Evolutionary conservation across 2,329 filamentous ascomycete species (phyloP), one percentile per base, ranked within the genome.

Genomic region (Hymenoscyphus fraxineus): DNA sequence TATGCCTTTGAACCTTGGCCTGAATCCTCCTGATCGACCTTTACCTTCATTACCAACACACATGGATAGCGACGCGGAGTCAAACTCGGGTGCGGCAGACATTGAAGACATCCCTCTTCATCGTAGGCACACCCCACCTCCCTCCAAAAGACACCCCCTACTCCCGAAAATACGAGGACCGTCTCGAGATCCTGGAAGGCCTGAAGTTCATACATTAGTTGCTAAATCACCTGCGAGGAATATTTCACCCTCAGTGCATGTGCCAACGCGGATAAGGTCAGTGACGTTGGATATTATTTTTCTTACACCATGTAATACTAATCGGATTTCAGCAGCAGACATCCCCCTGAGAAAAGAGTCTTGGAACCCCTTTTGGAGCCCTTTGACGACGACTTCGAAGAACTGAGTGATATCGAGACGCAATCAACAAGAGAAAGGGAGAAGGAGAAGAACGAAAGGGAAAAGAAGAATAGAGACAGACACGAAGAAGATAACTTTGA

Each of bases 21-120:
- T 65, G 19, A 62, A 58, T 41, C 56, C 56, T 32, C 44, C 59
- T 51, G 60, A 65, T 41, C 61, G 64, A 41, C 65, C 63, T n/a
- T 65, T 67, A 38, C 65, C 69, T 3, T 65, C 69, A 10, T 65
- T 71, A 31, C 65, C 64, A 6, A 41, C 59, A 41, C 59, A 59
- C 31, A 62, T 59, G 63, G 60, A 65, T 39, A 66, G 55, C 55
- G 64, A 69, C n/a, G 60, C 65, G 40, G 66, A 68, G 56, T 67
- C 64, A 1, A 67, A 65, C 15, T 64, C 60, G 38, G 59, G 62
- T 32, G 67, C 67, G 10, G 71, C 69, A n/a, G 70, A 71, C 62
- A 63, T 71, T 22, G 64, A 40, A 51, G 68, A 73, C 57, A 71
- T 71, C 39, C 70, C 70, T 35, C 65, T 71, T 16, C 67, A 69